Evolutionary conservation across 1,139 yeast genomes (phyloP).

Genomic region (Yamadazyma spencermartinsiae): DNA sequence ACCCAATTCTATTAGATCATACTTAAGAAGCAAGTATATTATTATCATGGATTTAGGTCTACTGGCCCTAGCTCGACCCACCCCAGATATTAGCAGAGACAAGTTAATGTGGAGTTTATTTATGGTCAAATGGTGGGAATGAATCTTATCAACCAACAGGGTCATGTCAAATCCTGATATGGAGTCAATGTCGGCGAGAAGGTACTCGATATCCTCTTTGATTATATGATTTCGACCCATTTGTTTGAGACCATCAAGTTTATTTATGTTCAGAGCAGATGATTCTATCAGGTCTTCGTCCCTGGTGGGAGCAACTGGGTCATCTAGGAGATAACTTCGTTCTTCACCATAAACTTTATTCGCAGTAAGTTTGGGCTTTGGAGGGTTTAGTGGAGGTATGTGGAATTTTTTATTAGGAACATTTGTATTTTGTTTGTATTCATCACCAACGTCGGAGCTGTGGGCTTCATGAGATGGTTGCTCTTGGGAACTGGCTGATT

Average conservation of each 20-base stretch:
- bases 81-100: not conserved
- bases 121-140: too few species aligned
- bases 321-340: slow-evolving; percentile 21
- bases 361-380: not conserved
- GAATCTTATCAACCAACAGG: not conserved
- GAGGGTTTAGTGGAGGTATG: not conserved
- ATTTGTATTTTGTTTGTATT: not conserved
- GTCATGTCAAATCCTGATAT: not conserved
- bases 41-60: not conserved
- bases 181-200: slow-evolving; percentile 4
- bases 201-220: slow-evolving; percentile 8
- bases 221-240: slow-evolving; percentile 7
- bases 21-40: not conserved
- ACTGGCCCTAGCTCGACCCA: too few species aligned
- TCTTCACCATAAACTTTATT: slow-evolving; percentile 22
- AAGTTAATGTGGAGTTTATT: not conserved
- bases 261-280: too few species aligned
- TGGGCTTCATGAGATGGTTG: too few species aligned
- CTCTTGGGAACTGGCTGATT: too few species aligned
- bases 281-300: not conserved
- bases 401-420: slow-evolving; percentile 2
- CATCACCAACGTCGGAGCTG: too few species aligned
- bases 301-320: not conserved
- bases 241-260: slow-evolving; percentile 4
- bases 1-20: not conserved